Conservation (phyloP, 2,329 filamentous ascomycete species). For the Lojkania enalia region DNA sequence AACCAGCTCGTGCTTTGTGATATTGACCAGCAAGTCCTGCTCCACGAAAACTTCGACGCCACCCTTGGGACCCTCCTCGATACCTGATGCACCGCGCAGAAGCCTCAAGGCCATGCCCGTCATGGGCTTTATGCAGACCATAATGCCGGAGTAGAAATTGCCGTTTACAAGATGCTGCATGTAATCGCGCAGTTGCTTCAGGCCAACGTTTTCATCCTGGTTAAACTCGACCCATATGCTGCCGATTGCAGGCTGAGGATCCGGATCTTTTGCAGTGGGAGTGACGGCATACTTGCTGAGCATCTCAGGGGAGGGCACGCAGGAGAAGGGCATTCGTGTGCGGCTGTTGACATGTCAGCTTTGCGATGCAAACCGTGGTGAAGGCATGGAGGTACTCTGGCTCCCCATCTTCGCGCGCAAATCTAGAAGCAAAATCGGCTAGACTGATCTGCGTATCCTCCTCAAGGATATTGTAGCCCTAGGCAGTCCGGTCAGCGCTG, state of each 20-base stretch:
- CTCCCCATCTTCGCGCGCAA: slow-evolving; percentile 70
- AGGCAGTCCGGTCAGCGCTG: slow-evolving; percentile 25
- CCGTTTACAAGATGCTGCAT: slow-evolving; percentile 78
- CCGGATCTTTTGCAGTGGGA: slow-evolving; percentile 68
- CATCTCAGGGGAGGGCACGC: slow-evolving; percentile 82
- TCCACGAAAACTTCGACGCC: slow-evolving; percentile 95
- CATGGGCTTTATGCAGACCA: slow-evolving; percentile 80
- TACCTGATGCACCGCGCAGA: slow-evolving; percentile 32
- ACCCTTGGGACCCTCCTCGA: slow-evolving; percentile 65
- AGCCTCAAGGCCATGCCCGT: slow-evolving; percentile 70
- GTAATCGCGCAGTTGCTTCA: slow-evolving; percentile 90
- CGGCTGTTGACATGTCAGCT: slow-evolving; percentile 60
- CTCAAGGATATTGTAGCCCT: slow-evolving; percentile 93
- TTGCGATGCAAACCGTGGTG: slow-evolving; percentile 8
- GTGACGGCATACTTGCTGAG: slow-evolving; percentile 78
- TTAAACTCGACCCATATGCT: slow-evolving; percentile 94
- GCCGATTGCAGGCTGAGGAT: slow-evolving; percentile 75
- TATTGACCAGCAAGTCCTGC: slow-evolving; percentile 95
- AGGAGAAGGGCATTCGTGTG: slow-evolving; percentile 82
- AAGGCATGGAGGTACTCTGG: slow-evolving; percentile 65
- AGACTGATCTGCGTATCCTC: slow-evolving; percentile 86
- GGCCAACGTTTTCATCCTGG: slow-evolving; percentile 75
- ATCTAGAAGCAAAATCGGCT: slow-evolving; percentile 76
- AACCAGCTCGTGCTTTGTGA: slow-evolving; percentile 95
- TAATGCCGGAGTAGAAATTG: slow-evolving; percentile 86